Percentiles rank a stretch among this genome's conserved stretches.
Conservation (phyloP, 805 yeast species). For the Alloascoidea africana region DNA sequence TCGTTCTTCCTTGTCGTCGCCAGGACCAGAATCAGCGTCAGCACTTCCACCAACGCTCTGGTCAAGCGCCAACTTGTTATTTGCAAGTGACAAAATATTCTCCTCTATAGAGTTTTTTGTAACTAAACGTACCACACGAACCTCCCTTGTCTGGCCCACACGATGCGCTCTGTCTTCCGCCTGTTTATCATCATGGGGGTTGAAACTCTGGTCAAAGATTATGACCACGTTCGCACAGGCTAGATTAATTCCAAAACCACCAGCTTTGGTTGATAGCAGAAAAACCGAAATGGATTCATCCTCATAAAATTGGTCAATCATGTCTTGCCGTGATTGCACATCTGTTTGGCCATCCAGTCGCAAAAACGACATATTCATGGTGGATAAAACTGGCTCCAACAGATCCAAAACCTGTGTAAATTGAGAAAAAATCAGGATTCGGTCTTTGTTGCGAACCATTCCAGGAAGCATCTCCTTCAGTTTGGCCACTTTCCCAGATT, state of each 20-base stretch:
- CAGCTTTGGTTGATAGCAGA: slow-evolving; percentile 87
- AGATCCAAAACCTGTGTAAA: slow-evolving; percentile 90
- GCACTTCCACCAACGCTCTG: slow-evolving; percentile 18
- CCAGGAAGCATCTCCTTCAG: slow-evolving; percentile 41
- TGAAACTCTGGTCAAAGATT: slow-evolving; percentile 86
- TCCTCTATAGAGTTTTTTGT: slow-evolving; percentile 74
- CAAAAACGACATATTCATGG: slow-evolving; percentile 51
- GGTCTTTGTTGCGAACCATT: slow-evolving; percentile 40
- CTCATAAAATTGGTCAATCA: slow-evolving; percentile 80
- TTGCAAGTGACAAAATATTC: slow-evolving; percentile 72
- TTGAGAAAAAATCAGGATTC: slow-evolving; percentile 74
- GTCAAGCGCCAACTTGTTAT: slow-evolving; percentile 83
- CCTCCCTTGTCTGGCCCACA: slow-evolving; percentile 86
- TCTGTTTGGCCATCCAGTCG: slow-evolving; percentile 90
- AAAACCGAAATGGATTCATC: slow-evolving; percentile 75
- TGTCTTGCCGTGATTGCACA: slow-evolving; percentile 83
- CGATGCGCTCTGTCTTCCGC: slow-evolving; percentile 98
- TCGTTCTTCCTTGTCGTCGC: slow-evolving; percentile 17
- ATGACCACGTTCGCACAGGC: slow-evolving; percentile 91
- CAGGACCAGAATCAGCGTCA: slow-evolving; percentile 16
- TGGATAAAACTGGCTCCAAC: slow-evolving; percentile 57
- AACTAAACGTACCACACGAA: slow-evolving; percentile 61
- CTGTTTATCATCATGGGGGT: slow-evolving; percentile 97
- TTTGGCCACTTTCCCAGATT: slow-evolving; percentile 61
- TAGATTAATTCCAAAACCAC: slow-evolving; percentile 95